Evolutionary conservation across 257 asterid genomes (phyloP).

Genomic region (Jacaranda mimosifolia): DNA sequence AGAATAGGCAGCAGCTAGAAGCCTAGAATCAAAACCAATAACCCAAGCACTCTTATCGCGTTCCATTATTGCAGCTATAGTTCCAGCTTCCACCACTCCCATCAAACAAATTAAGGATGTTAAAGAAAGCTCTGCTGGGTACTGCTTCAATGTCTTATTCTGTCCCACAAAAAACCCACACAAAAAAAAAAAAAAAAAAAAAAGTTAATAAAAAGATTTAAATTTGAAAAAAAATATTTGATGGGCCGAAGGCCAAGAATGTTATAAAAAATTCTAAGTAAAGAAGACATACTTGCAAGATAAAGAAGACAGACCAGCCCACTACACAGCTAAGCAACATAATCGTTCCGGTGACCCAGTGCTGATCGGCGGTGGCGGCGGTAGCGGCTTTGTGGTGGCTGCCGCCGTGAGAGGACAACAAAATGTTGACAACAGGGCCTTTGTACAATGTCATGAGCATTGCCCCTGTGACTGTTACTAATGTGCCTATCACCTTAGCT

Average conservation of each 20-base stretch:
- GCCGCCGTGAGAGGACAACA: slow-evolving; percentile 56
- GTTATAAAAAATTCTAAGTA: neutral
- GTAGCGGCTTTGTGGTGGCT: slow-evolving; percentile 40
- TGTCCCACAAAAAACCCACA: slow-evolving; percentile 34
- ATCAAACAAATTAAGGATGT: slow-evolving; percentile 64
- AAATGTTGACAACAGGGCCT: slow-evolving; percentile 74
- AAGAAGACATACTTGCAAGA: slow-evolving; percentile 61
- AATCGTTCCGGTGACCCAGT: slow-evolving; percentile 79
- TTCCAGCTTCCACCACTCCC: slow-evolving; percentile 83
- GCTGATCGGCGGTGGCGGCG: slow-evolving; percentile 46
- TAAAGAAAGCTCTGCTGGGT: slow-evolving; percentile 84
- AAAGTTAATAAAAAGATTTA: neutral
- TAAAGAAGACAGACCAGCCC: slow-evolving; percentile 90
- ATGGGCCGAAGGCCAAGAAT: neutral
- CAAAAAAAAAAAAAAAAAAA: no score
- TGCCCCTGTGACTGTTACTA: slow-evolving; percentile 82
- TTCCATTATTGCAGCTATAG: slow-evolving; percentile 74
- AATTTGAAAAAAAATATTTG: neutral
- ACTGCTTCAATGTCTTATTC: slow-evolving; percentile 78
- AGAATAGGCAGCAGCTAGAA: slow-evolving; percentile 84
- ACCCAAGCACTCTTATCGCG: slow-evolving; percentile 72
- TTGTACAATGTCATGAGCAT: slow-evolving; percentile 91
- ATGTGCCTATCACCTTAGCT: slow-evolving; percentile 86
- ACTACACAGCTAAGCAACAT: slow-evolving; percentile 62
- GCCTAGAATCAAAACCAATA: slow-evolving; percentile 81